These are phyloP conservation scores for Venturia carpophila DNA, from an alignment of 2,329 filamentous ascomycete genomes.

Conservation along the genomic window DNA sequence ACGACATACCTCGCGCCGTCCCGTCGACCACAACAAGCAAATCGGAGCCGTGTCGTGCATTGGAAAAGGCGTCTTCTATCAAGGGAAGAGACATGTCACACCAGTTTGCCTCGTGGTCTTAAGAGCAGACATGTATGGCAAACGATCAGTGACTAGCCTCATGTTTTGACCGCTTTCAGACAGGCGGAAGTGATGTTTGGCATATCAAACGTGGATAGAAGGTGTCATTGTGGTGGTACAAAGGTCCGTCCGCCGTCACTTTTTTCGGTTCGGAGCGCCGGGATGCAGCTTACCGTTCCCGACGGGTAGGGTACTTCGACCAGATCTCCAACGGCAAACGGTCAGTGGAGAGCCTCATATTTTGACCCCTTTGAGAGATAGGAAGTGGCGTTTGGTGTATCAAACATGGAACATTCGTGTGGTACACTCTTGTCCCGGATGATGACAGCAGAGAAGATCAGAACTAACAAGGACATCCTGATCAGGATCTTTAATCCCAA, in stretches of 20 bases:
- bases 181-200: background rate
- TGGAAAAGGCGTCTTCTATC: background rate
- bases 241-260: constrained; percentile 1
- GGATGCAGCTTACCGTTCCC: constrained; percentile 6
- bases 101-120: background rate
- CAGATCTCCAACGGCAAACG: too few species aligned
- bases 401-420: too few species aligned
- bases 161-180: background rate
- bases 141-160: background rate
- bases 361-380: too few species aligned
- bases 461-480: too few species aligned
- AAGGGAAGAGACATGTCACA: background rate
- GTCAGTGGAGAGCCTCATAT: too few species aligned
- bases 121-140: background rate
- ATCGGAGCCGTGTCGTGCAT: background rate
- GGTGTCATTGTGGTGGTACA: background rate
- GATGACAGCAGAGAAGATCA: too few species aligned
- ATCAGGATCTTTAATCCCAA: too few species aligned
- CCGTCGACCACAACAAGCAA: constrained; percentile 2
- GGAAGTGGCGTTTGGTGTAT: too few species aligned
- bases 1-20: background rate
- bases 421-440: too few species aligned
- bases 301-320: background rate
- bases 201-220: background rate
- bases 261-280: background rate